Conservation (phyloP, 1,284 basidiomycete species). For the Pseudozyma sp. region DNA sequence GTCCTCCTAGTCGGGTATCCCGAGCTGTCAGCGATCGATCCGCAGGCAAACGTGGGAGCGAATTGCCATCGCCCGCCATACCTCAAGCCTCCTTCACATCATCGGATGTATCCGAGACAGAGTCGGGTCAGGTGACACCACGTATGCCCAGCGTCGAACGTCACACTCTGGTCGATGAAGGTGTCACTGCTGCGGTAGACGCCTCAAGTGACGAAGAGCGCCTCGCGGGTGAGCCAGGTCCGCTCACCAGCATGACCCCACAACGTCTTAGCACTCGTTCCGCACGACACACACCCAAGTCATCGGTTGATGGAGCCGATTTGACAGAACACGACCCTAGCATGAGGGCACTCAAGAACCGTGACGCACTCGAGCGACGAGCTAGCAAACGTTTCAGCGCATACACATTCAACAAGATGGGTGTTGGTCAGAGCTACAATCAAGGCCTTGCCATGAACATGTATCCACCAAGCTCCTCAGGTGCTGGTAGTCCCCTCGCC, state of each 20-base stretch:
- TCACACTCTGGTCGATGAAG: conserved; percentile 43
- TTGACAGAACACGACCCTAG: conserved; percentile 82
- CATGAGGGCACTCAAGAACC: conserved; percentile 86
- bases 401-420: conserved; percentile 95
- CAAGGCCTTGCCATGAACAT: conserved; percentile 48
- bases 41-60: conserved; percentile 12
- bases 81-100: conserved; percentile 20
- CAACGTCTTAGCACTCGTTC: conserved; percentile 36
- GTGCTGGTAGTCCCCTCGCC: conserved; percentile 39
- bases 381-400: conserved; percentile 96
- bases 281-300: conserved; percentile 36
- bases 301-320: conserved; percentile 39
- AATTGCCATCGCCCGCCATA: conserved; percentile 23
- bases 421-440: conserved; percentile 68
- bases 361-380: conserved; percentile 86
- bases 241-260: conserved; percentile 29
- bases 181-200: conserved; percentile 3
- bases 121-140: conserved; percentile 35
- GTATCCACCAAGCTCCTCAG: conserved; percentile 22
- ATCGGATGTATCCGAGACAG: conserved; percentile 23
- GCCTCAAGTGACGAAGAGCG: conserved; percentile 20
- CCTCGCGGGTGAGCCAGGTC: conserved; percentile 19
- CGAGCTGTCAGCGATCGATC: conserved; percentile 32
- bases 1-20: conserved; percentile 33
- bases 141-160: conserved; percentile 28